phyloP scores from a whole-genome alignment of 768 basidiomycete species.

The Boletus insuetus region DNA sequence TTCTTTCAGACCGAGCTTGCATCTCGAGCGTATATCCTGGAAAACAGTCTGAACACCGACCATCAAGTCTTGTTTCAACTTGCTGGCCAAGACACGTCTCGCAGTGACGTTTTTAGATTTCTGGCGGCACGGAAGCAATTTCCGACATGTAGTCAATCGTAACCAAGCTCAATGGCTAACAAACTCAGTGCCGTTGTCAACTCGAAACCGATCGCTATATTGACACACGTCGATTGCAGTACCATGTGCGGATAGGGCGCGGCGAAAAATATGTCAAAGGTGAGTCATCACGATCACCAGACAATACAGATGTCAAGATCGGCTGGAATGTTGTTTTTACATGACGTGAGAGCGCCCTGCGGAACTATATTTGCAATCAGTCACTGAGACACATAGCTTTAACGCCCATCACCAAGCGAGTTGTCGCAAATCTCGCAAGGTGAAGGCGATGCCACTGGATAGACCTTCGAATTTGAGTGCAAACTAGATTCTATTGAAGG shows the following conservation, averaged over 20 bases:
- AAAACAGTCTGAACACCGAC: no score
- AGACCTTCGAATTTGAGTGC: no score
- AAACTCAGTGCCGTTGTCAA: neutral
- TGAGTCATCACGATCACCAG: neutral
- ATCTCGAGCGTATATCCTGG: no score
- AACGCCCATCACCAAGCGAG: no score
- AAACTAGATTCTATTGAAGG: neutral
- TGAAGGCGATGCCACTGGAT: no score
- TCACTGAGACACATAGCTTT: no score
- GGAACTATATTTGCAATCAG: neutral
- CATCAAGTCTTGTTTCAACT: neutral
- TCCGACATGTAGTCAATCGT: neutral
- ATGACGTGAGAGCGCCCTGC: neutral
- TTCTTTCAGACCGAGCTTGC: no score
- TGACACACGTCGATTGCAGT: neutral
- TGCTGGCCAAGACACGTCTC: neutral
- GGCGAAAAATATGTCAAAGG: no score
- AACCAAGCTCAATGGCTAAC: neutral
- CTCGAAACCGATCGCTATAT: conserved; percentile 9
- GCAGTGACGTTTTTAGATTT: neutral
- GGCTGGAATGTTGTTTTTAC: neutral
- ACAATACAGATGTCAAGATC: conserved; percentile 2
- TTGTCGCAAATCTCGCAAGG: no score
- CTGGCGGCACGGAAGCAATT: neutral
- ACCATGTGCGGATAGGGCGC: neutral